Conservation (phyloP, 2,329 filamentous ascomycete species). For the Achaetomium macrosporum region DNA sequence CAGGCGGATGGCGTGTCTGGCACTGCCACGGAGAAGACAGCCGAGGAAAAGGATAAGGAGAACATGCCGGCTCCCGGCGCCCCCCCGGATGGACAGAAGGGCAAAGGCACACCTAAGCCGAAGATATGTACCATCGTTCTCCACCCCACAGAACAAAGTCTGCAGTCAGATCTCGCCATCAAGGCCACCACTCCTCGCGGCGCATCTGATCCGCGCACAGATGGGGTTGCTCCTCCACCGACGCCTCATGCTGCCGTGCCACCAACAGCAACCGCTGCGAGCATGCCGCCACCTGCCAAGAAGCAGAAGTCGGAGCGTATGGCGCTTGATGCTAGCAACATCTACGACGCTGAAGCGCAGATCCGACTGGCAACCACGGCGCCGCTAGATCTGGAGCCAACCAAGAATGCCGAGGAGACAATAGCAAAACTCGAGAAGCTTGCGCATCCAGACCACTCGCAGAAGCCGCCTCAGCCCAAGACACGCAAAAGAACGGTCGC, state of each 20-base stretch:
- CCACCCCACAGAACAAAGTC: conserved; percentile 71
- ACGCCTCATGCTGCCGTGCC: conserved; percentile 58
- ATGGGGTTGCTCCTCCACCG: conserved; percentile 55
- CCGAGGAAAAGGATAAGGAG: conserved; percentile 49
- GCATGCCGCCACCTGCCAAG: conserved; percentile 57
- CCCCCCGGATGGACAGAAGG: conserved; percentile 40
- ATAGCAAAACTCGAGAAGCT: conserved; percentile 66
- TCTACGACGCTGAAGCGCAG: conserved; percentile 69
- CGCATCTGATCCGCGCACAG: conserved; percentile 31
- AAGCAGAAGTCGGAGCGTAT: conserved; percentile 64
- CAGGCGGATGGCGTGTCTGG: conserved; percentile 23
- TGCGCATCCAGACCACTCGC: conserved; percentile 70
- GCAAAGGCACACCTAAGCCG: conserved; percentile 48
- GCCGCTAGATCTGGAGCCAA: conserved; percentile 72
- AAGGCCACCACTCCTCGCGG: conserved; percentile 65
- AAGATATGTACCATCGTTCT: conserved; percentile 74
- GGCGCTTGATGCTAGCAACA: conserved; percentile 68
- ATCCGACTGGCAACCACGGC: conserved; percentile 68
- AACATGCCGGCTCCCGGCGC: conserved; percentile 50
- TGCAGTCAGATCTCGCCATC: conserved; percentile 69
- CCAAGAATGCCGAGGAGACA: conserved; percentile 60
- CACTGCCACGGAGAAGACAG: conserved; percentile 31
- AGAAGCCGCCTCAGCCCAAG: conserved; percentile 76
- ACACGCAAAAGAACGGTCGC: conserved; percentile 88
- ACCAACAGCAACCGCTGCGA: conserved; percentile 55